A percentile compares a stretch with the other conserved stretches of the same genome.
These are phyloP conservation scores for Wickerhamiella shivajii DNA, from an alignment of 805 yeast species.

Conservation along the genomic window DNA sequence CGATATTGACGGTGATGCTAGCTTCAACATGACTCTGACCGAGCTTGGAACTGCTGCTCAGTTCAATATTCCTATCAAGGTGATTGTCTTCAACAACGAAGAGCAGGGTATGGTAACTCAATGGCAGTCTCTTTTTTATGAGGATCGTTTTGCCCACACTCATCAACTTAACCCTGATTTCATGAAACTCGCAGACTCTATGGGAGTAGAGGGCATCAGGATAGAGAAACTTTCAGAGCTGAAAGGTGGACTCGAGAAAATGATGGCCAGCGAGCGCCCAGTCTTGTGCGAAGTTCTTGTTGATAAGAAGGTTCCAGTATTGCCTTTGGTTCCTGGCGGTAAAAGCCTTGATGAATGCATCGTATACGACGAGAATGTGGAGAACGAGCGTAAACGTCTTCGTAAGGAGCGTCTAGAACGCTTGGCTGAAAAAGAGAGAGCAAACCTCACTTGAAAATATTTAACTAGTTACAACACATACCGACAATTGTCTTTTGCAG, in stretches of 20 bases:
- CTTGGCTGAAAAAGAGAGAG: conserved; percentile 17
- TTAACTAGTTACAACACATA: neutral
- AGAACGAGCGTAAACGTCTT: conserved; percentile 33
- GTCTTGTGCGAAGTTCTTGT: conserved; percentile 80
- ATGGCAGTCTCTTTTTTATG: conserved; percentile 96
- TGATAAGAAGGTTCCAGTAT: conserved; percentile 84
- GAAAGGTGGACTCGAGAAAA: conserved; percentile 42
- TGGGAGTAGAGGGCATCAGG: conserved; percentile 79
- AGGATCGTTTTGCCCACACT: conserved; percentile 94
- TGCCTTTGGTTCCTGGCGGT: conserved; percentile 98
- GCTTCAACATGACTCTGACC: conserved; percentile 94
- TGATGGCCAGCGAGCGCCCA: conserved; percentile 68
- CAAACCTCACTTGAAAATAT: conserved; percentile 11
- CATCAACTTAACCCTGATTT: conserved; percentile 93
- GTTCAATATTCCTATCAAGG: conserved; percentile 80
- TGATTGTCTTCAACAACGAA: conserved; percentile 82
- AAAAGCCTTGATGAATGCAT: conserved; percentile 89
- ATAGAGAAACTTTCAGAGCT: conserved; percentile 55
- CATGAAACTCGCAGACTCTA: conserved; percentile 81
- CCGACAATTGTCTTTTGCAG: neutral
- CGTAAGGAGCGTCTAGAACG: conserved; percentile 23
- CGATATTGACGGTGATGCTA: conserved; percentile 97
- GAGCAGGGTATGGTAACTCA: conserved; percentile 99
- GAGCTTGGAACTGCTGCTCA: conserved; percentile 92
- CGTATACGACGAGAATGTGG: conserved; percentile 69